Evolutionary conservation across 2,329 filamentous ascomycete species (phyloP), one percentile per base, ranked within the genome.

Genomic region (Fusarium neocosmosporiellum): DNA sequence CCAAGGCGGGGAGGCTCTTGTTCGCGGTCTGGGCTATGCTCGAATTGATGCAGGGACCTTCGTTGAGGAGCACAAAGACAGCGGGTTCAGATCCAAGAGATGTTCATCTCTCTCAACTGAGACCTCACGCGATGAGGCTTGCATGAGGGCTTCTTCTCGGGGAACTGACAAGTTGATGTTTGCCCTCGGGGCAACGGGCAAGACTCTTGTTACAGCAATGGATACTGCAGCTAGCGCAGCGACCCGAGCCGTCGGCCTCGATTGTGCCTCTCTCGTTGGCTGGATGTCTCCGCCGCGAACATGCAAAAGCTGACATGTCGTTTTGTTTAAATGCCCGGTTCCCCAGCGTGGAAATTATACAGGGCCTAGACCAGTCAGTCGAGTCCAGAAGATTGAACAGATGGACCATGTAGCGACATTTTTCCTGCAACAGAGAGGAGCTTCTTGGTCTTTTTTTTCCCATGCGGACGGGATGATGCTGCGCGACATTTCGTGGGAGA

Each of bases 171-270:
- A 43, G 13, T 33, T 33, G 31, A 43, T 24, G 34, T 7, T 9
- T 27, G 22, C 43, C 22, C 43, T 48, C 24, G 3, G 24, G 46
- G 24, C 24, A 50, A 50, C 31, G 18, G 18, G 9, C 5, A 48
- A 16, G 27, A 14, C 10, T 11, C 7, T 24, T 48, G 20, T 50
- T 13, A 31, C 22, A 31, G 27, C n/a, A 27, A 33, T 34, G 29
- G 4, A 22, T 33, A 9, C 46, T 50, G 22, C 24, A 20, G 43
- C 68, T 74, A 72, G 71, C 36, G 60, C 55, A 67, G 59, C 71
- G 73, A 70, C 50, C 70, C 68, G 73, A 72, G 66, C 73, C 71
- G 63, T 37, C 29, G 22, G 20, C 39, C 18, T 29, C 36, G 16
- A 18, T 59, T 18, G 24, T 20, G 10, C 14, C 8, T n/a, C 10